Conservation (phyloP, 352 stramenopile genomes). For the Globisporangium lucens region DNA sequence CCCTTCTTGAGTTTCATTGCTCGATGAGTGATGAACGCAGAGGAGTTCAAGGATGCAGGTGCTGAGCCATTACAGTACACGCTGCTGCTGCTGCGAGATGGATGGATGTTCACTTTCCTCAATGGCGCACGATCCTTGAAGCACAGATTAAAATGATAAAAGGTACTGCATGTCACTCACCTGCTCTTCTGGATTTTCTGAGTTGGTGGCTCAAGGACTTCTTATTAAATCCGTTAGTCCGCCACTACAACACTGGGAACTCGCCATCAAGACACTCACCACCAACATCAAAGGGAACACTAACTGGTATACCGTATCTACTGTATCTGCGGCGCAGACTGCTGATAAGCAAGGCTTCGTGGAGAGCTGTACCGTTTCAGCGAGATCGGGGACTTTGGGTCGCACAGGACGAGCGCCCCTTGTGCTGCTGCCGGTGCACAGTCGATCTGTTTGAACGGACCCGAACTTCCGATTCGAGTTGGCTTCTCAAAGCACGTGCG, state of each 20-base stretch:
- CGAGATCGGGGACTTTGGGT: not conserved
- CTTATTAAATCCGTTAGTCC: too few species aligned
- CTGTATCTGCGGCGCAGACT: too few species aligned
- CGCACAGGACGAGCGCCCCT: not conserved
- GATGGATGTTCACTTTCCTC: not conserved
- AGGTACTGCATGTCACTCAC: not conserved
- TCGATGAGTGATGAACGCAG: not conserved
- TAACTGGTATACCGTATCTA: not conserved
- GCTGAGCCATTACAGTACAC: not conserved
- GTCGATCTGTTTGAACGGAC: conserved; percentile 2
- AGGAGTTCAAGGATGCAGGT: not conserved
- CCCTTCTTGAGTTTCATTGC: too few species aligned
- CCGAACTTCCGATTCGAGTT: not conserved
- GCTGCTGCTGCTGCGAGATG: not conserved
- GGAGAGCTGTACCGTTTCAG: not conserved
- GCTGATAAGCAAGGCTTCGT: not conserved
- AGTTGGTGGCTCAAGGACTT: not conserved
- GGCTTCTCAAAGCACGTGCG: conserved; percentile 64
- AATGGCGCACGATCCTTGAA: not conserved
- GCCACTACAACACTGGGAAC: not conserved
- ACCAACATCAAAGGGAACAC: not conserved
- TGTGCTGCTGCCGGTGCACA: not conserved
- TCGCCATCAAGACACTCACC: not conserved
- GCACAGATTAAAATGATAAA: not conserved
- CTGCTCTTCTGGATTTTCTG: not conserved